Evolutionary conservation across 768 basidiomycete genomes (phyloP), one percentile per base, ranked within the genome.

Genomic region (Suillus spraguei): DNA sequence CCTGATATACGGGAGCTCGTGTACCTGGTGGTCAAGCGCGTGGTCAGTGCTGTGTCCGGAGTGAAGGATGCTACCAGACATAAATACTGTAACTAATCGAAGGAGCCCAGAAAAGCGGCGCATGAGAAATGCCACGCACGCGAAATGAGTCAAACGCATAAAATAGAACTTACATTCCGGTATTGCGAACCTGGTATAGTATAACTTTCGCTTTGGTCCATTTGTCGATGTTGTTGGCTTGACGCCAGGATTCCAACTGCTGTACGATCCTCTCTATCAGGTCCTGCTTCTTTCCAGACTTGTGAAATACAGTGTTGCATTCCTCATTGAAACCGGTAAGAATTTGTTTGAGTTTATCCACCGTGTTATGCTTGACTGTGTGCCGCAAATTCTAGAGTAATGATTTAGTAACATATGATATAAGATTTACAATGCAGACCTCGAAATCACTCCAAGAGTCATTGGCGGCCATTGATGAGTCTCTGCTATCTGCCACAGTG

Each of bases 251-350:
- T 64, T 90, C 87, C 68, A 94, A 76, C 65, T 82, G 78, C 9
- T 69, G 67, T 52, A 84, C 76, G 65, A 95, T 88, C 65, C 91
- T 83, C 72, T 93, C 90, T 71, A 94, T 92, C 54, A 94, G 83
- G 39, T 94, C 94, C 69, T 92, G 90, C 72, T 95, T 95, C 79
- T 91, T 94, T 33, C 93, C 93, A 13, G 90, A 82, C 75, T 91
- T 92, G 60, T 84, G 80, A 35, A 93, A 79, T 68, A 83, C 82
- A 5, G 85, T 84, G 60, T 78, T 77, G 71, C 92, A 93, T 73
- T 92, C 88, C 42, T 91, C 90, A 78, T 92, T 93, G 68, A 94
- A 81, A 32, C 88, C 89, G 44, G 80, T 75, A 63, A 95, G 80
- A 68, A 95, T 91, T 72, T 90, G 88, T 75, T 95, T 94, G 66